phyloP scores from a whole-genome alignment of 345 rosid genomes.

The Corymbia maculata region DNA sequence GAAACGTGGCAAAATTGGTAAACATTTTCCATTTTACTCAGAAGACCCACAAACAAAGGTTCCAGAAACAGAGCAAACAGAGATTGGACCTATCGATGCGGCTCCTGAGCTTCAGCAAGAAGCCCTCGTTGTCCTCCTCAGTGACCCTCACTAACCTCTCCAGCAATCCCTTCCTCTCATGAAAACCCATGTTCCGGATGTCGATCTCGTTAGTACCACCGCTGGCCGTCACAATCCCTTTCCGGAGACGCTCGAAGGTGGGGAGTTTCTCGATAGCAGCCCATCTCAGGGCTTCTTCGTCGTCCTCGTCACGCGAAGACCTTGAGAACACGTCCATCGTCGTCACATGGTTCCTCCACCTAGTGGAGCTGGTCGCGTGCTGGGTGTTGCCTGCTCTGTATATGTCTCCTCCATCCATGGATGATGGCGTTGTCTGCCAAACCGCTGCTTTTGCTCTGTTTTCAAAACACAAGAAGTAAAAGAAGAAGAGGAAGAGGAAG shows the following conservation, averaged over 20 bases:
- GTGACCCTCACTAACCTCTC: conserved; percentile 26
- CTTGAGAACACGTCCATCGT: conserved; percentile 17
- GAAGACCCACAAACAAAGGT: not conserved
- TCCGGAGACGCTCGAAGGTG: conserved; percentile 29
- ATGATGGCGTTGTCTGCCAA: not conserved
- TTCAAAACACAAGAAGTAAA: not conserved
- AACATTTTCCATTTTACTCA: not conserved
- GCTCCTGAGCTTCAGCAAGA: conserved; percentile 11
- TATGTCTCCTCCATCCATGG: conserved; percentile 7
- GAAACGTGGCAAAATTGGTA: not conserved
- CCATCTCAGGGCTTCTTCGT: conserved; percentile 48
- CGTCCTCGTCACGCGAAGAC: conserved; percentile 34
- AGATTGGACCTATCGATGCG: conserved; percentile 3
- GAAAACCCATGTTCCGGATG: conserved; percentile 18
- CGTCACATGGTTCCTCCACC: conserved; percentile 6
- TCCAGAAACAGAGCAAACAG: not conserved
- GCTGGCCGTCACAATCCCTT: conserved; percentile 19
- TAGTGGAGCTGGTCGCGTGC: not conserved
- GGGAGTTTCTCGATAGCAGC: conserved; percentile 56
- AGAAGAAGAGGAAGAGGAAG: not conserved
- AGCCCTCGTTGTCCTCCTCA: conserved; percentile 33
- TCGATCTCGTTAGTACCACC: conserved; percentile 13
- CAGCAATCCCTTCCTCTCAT: conserved; percentile 18
- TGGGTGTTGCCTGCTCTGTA: conserved; percentile 3
- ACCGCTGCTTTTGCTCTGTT: not conserved